phyloP scores from a whole-genome alignment of 345 rosid genomes.

The Euphorbia tirucalli region DNA sequence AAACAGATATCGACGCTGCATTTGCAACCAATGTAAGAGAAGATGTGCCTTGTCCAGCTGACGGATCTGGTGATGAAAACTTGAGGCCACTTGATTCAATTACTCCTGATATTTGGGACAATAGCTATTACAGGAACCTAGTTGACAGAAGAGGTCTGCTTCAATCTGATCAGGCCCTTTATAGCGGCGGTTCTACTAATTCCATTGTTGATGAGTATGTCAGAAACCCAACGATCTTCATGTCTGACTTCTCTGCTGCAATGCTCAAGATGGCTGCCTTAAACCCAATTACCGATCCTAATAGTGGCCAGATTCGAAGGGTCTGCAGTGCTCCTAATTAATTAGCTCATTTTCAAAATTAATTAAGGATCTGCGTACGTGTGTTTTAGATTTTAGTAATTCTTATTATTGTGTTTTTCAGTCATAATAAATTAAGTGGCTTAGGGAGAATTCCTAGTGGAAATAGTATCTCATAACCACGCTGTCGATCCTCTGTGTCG shows the following conservation, averaged over 20 bases:
- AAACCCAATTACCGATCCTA: background rate
- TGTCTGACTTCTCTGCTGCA: background rate
- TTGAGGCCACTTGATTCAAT: background rate
- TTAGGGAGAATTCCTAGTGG: no score
- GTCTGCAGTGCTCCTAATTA: constrained; percentile 1
- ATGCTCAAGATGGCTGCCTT: constrained; percentile 8
- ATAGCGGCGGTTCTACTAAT: background rate
- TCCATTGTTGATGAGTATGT: constrained; percentile 6
- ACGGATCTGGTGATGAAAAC: constrained; percentile 5
- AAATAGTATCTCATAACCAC: no score
- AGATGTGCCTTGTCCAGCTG: constrained; percentile 6
- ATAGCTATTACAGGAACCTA: constrained; percentile 4
- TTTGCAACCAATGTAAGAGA: background rate
- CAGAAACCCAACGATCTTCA: background rate
- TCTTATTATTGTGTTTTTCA: no score
- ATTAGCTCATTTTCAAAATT: background rate
- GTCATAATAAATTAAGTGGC: no score
- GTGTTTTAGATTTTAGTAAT: no score
- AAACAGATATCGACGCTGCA: background rate
- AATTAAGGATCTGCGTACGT: no score
- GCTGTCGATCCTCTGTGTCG: no score
- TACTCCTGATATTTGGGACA: background rate
- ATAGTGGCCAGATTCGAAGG: background rate
- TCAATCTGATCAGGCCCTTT: constrained; percentile 8
- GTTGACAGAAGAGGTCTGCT: constrained; percentile 1